Conservation (phyloP, 2,329 filamentous ascomycete species). For the Cladorrhinum sp. region DNA sequence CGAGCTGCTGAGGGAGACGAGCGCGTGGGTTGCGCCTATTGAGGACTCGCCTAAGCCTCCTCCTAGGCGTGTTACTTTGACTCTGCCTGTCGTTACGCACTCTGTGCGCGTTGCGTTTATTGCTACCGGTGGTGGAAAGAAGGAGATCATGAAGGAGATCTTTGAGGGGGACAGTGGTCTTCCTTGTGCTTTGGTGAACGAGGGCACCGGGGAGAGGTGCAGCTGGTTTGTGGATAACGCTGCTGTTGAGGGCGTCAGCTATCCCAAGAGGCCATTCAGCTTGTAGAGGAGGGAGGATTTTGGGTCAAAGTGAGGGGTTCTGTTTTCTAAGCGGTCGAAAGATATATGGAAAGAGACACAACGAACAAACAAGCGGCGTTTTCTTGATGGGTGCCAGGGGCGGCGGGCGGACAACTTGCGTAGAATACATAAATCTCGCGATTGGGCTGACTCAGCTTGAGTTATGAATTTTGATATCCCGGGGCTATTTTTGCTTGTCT, state of each 20-base stretch:
- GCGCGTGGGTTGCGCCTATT: constrained; percentile 90
- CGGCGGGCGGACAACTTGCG: not conserved
- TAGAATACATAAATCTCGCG: not conserved
- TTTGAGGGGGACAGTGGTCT: constrained; percentile 80
- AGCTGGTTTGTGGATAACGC: constrained; percentile 93
- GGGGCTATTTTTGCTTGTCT: not conserved
- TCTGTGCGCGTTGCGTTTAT: constrained; percentile 86
- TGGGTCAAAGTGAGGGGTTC: not conserved
- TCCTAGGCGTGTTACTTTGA: constrained; percentile 84
- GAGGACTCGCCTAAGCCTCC: constrained; percentile 95
- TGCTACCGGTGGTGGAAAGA: constrained; percentile 84
- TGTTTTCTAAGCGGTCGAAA: not conserved
- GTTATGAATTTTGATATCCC: not conserved
- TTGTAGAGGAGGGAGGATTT: constrained; percentile 29
- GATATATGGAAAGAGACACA: not conserved
- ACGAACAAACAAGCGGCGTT: not conserved
- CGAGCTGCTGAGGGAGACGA: constrained; percentile 76
- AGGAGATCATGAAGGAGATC: constrained; percentile 87
- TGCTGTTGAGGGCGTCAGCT: constrained; percentile 81
- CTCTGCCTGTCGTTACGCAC: constrained; percentile 84
- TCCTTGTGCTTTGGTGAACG: constrained; percentile 86
- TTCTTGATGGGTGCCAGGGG: not conserved
- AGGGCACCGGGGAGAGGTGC: constrained; percentile 76
- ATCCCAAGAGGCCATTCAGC: constrained; percentile 67
- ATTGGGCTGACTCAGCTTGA: not conserved